Evolutionary conservation across 2,329 filamentous ascomycete genomes (phyloP).

Genomic region (Calonectria pseudoturangicola): DNA sequence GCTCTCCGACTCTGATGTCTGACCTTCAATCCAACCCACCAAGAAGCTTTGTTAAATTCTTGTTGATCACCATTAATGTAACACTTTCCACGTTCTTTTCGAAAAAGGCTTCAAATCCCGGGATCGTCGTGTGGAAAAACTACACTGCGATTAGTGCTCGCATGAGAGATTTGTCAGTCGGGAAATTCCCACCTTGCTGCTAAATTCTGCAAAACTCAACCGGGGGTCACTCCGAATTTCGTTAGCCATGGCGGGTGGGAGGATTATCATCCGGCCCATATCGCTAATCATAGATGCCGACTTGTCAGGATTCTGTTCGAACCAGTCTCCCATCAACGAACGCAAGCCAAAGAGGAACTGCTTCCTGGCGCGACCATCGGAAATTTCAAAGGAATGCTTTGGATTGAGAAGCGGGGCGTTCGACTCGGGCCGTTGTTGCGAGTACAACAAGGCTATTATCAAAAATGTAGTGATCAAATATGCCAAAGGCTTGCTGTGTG

Average conservation of each 20-base stretch:
- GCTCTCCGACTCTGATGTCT: neutral
- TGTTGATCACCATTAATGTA: neutral
- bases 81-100: neutral
- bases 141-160: neutral
- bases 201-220: slow-evolving; percentile 12
- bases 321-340: neutral
- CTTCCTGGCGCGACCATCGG: neutral
- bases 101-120: neutral
- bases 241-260: slow-evolving; percentile 1
- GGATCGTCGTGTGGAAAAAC: slow-evolving; percentile 1
- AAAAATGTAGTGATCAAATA: neutral
- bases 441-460: neutral
- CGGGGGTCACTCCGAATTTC: slow-evolving; percentile 6
- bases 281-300: slow-evolving; percentile 3
- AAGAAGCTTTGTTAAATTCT: neutral
- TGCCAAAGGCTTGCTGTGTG: neutral
- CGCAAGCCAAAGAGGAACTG: neutral
- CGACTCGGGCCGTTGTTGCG: neutral
- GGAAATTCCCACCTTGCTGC: neutral
- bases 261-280: neutral
- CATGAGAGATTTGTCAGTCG: too few relatives aligned
- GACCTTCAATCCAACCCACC: neutral
- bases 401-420: neutral
- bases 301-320: slow-evolving; percentile 9
- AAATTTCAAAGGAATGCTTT: neutral